phyloP scores from a whole-genome alignment of 2,329 filamentous ascomycete species.

The Orbilia javanica region DNA sequence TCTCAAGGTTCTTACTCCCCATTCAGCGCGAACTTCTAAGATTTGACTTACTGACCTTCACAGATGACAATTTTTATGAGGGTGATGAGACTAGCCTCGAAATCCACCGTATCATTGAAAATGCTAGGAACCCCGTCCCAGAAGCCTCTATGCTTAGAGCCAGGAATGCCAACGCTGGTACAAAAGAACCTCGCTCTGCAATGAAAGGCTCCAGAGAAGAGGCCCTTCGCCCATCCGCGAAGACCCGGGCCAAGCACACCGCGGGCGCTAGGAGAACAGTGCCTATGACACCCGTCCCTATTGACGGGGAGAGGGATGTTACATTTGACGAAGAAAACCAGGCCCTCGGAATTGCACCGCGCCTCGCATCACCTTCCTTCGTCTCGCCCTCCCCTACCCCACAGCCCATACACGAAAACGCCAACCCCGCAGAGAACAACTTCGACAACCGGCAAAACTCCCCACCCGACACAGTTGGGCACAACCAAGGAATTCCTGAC shows the following conservation, averaged over 20 bases:
- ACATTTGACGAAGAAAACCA: constrained; percentile 57
- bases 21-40: not conserved
- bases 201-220: constrained; percentile 55
- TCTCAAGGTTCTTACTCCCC: constrained; percentile 31
- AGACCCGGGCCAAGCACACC: constrained; percentile 45
- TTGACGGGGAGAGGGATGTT: constrained; percentile 39
- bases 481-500: constrained; percentile 16
- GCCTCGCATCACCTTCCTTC: constrained; percentile 33
- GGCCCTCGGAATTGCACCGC: constrained; percentile 36
- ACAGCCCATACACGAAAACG: constrained; percentile 5
- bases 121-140: constrained; percentile 41
- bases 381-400: constrained; percentile 37
- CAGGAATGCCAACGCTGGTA: constrained; percentile 43
- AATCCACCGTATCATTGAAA: constrained; percentile 53
- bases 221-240: constrained; percentile 49
- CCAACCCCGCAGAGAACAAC: not conserved
- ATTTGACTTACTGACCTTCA: not conserved
- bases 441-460: constrained; percentile 32
- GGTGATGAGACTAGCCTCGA: constrained; percentile 54
- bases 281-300: constrained; percentile 33
- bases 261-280: constrained; percentile 24
- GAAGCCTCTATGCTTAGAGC: constrained; percentile 46
- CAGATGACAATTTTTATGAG: constrained; percentile 53
- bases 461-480: constrained; percentile 43
- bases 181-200: constrained; percentile 47